Evolutionary conservation across 2,329 filamentous ascomycete species (phyloP), one percentile per base, ranked within the genome.

Genomic region (Chaetomiaceae sp.): DNA sequence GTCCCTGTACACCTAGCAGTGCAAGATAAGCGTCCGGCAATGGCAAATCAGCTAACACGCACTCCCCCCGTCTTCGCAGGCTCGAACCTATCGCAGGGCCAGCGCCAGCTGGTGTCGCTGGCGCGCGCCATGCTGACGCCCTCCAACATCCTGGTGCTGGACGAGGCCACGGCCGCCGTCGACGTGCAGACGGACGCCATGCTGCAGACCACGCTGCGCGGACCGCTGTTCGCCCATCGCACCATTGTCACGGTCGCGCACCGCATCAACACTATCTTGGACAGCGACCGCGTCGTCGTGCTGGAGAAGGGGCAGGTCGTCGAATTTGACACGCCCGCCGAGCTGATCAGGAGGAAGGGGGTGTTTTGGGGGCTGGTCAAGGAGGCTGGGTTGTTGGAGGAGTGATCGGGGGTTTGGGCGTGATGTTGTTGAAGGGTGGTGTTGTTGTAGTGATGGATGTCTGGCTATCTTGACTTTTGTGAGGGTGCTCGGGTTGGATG

Each of bases 241-340:
- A 98, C 93, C 30, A 97, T 98, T 66, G 95, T 98, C 66, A 98
- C 93, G 1, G 95, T 98, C 60, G 93, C 93, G 20, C 93, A 98
- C 71, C 84, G 93, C 45, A 95, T 98, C 71, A 97, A 97, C 70
- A 98, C 93, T 10, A 97, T 98, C 59, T 76, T 98, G 24, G 81
- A 85, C 64, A 80, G 76, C 51, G 91, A 98, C 69, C 81, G 90
- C 41, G 93, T 98, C 52, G 83, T 98, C 29, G 93, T 98, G 40
- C 78, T 98, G 6, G 89, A 97, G 62, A 85, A 86, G 66, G 93
- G 93, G 35, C 79, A 82, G 59, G 90, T 98, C 34, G 85, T 83
- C 40, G 93, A 98, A 66, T 98, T 96, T 66, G 93, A 95, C 65
- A 88, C 83, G 6, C 93, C 93, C 2, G 73, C 79, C 32, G 81